Base-by-base conservation (phyloP, 176 grass and related monocot genomes). In the Chrysopogon serrulatus region DNA sequence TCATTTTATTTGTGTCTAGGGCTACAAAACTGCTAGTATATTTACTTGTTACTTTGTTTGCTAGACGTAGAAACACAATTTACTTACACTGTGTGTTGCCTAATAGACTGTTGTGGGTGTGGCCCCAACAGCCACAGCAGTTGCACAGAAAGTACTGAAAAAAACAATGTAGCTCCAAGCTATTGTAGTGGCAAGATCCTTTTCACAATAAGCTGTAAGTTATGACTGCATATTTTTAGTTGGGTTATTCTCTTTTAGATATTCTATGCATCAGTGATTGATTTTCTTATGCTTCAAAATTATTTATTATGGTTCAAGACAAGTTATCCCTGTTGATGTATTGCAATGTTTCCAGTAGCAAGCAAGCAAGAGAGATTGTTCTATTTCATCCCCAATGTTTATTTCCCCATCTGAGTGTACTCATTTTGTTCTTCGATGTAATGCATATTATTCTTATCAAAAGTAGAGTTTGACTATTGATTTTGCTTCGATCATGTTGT, bases 41-140 rank as follows among this genome's bases (percentile, higher is more conserved):
- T 65, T 24, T 33, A 85, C 74, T 32, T 35, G 26, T 75, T 64
- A n/a, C 15, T 39, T 36, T 81, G 24, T 40, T 63, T 89, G 8
- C 40, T 51, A 66, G 30, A 70, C 19, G 1, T 24, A 48, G 57
- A 74, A 27, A 36, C 19, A 47, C 21, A 79, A 63, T 64, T 77
- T 26, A 62, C 4, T 41, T 42, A 2, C 77, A 51, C 17, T 13
- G 18, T 54, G 19, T 74, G 28, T 79, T 23, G 10, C 9, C 24
- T 33, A 9, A 16, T 79, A n/a, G 27, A n/a, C 61, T 48, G 19
- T 16, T 47, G 36, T 14, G 28, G 18, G 40, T 11, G 26, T 79
- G 77, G 40, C 18, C 11, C 77, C 17, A 47, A 1, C 77, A 65
- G 18, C 77, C 5, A 28, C 61, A 24, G 41, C 49, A 34, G 27